Base-by-base conservation (phyloP, 495 filamentous ascomycete species). In the Corynascus novoguineensis region DNA sequence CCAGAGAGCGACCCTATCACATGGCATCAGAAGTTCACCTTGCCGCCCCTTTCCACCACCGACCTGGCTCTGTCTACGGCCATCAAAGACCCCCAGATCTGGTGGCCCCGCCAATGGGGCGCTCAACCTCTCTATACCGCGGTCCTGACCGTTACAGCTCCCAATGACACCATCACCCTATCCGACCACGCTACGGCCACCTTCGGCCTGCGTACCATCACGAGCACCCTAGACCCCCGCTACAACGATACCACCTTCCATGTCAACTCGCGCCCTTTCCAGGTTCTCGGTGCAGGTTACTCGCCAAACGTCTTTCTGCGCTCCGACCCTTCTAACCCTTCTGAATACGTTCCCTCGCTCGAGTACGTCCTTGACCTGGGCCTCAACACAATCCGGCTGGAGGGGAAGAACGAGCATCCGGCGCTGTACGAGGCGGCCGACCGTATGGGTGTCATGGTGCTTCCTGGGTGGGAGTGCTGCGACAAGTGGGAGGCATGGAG, bases 401-500 rank as follows among this genome's bases (percentile, higher is more conserved):
- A 87, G 53, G 84, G 83, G 7, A 87, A 86, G 57, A 79, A 81
- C 57, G 83, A 87, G 52, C 82, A 87, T 21, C 79, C 81, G 0
- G 73, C 79, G 51, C 64, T 86, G 0, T 86, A 83, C 61, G 68
- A 80, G 0, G 67, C 83, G 2, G 81, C 83, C 5, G 81, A 85
- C 60, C 67, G 70, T 1, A 67, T 84, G 50, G 84, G 84, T 0
- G 50, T 87, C 9, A 84, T 87, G 82, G 64, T 87, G 5, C 64
- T 87, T 44, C 64, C 81, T 0, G 84, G 84, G 0, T 87, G 83
- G 83, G 83, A 86, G 52, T 87, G 84, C 60, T 87, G 84, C 57
- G 79, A 86, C 53, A 86, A 86, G 61, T 86, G 83, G 84, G 83
- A 86, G 57, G 81, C 73, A 0, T 86, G 83, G 83, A 66, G 73